phyloP scores from a whole-genome alignment of 1,139 yeast genomes.

The Eremothecium coryli region DNA sequence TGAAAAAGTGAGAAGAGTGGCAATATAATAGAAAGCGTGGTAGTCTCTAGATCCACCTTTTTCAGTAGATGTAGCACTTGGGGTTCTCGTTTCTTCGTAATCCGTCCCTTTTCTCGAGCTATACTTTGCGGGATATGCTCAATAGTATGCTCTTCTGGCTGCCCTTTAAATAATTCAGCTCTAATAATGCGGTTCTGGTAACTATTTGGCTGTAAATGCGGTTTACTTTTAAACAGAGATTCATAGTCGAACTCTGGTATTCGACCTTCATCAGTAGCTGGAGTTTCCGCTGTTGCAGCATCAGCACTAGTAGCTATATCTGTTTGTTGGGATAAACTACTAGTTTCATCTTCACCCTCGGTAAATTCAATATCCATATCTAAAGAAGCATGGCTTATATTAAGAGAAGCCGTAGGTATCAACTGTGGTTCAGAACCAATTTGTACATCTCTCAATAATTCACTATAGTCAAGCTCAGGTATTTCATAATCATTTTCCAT shows the following conservation, averaged over 20 bases:
- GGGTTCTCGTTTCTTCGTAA: conserved; percentile 16
- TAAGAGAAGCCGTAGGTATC: no score
- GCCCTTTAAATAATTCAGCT: conserved; percentile 5
- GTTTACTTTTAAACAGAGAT: conserved; percentile 1
- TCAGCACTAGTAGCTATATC: background rate
- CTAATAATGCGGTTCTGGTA: no score
- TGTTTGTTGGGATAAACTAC: background rate
- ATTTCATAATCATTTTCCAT: conserved; percentile 14
- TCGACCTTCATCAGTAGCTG: background rate
- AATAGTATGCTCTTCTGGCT: background rate
- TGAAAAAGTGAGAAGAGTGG: conserved; percentile 16
- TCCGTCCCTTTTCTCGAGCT: no score
- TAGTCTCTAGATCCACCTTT: conserved; percentile 19
- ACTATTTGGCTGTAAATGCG: background rate
- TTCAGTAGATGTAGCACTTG: conserved; percentile 21
- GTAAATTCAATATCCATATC: background rate
- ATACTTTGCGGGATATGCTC: background rate
- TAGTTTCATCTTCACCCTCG: background rate
- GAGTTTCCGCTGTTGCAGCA: background rate
- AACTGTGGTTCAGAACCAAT: background rate
- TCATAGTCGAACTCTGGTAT: conserved; percentile 3
- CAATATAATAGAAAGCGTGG: conserved; percentile 18
- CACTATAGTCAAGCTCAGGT: conserved; percentile 19
- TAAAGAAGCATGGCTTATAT: background rate
- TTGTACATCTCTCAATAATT: conserved; percentile 10